Conservation (phyloP, 768 basidiomycete genomes). For the Tricholoma furcatifolium region DNA sequence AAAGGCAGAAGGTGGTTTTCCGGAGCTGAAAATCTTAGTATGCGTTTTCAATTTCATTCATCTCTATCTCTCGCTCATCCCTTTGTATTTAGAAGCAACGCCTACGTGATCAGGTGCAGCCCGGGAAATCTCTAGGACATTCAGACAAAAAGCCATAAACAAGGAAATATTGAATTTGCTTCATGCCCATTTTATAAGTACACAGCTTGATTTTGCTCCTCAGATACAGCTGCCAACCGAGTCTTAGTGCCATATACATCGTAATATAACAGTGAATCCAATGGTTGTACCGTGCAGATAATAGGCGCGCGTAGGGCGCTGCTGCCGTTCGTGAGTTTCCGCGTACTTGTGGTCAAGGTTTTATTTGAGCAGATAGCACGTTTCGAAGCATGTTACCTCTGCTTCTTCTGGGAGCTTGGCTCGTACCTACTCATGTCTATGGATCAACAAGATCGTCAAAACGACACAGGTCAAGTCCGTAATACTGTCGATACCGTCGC, state of each 20-base stretch:
- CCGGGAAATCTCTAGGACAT: conserved; percentile 81
- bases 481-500: conserved; percentile 13
- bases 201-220: too few species aligned
- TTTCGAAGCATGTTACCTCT: too few species aligned
- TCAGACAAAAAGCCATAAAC: conserved; percentile 60
- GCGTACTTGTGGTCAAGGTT: too few species aligned
- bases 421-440: too few species aligned
- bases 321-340: too few species aligned
- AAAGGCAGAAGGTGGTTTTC: conserved; percentile 89
- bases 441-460: background rate
- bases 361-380: too few species aligned
- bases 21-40: conserved; percentile 84
- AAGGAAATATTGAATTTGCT: background rate
- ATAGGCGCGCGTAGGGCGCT: too few species aligned
- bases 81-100: conserved; percentile 70
- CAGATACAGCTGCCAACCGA: too few species aligned
- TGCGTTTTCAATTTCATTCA: background rate
- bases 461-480: background rate
- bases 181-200: background rate
- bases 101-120: conserved; percentile 80
- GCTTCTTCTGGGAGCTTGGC: too few species aligned
- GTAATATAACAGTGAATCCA: background rate
- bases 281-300: too few species aligned
- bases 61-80: background rate
- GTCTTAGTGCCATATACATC: too few species aligned